Evolutionary conservation across 1,139 yeast genomes (phyloP).

Genomic region (Barnettozyma hawaiiensis): DNA sequence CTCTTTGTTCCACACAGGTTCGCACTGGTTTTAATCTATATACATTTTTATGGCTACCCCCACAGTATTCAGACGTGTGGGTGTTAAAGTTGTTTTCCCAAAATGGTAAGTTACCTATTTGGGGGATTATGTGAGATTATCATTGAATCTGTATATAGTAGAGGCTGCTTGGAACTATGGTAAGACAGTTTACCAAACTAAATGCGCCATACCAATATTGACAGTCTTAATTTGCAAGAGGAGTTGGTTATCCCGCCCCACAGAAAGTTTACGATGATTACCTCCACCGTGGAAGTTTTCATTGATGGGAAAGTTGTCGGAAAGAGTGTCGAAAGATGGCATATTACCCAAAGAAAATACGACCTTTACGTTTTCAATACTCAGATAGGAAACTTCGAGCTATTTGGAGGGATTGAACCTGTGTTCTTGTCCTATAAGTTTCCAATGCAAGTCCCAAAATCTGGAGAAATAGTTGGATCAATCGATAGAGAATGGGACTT

Average conservation of each 20-base stretch:
- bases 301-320: constrained; percentile 54
- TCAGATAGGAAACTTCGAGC: constrained; percentile 36
- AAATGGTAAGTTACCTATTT: too few species aligned
- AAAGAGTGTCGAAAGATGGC: constrained; percentile 89
- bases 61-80: too few species aligned
- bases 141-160: too few species aligned
- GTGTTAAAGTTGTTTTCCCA: too few species aligned
- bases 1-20: too few species aligned
- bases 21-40: too few species aligned
- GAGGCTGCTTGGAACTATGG: constrained; percentile 20
- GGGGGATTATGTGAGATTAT: too few species aligned
- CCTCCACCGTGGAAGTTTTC: constrained; percentile 73
- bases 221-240: constrained; percentile 68
- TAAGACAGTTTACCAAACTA: constrained; percentile 75
- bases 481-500: constrained; percentile 90
- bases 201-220: constrained; percentile 85
- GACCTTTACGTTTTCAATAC: constrained; percentile 53
- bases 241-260: constrained; percentile 61
- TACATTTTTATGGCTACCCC: too few species aligned
- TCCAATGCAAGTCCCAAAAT: constrained; percentile 52
- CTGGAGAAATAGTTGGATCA: constrained; percentile 50
- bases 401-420: constrained; percentile 24
- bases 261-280: constrained; percentile 81
- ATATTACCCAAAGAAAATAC: constrained; percentile 82
- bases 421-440: not conserved